Conservation (phyloP, 1,139 yeast genomes). For the Ogataea hybrid region DNA sequence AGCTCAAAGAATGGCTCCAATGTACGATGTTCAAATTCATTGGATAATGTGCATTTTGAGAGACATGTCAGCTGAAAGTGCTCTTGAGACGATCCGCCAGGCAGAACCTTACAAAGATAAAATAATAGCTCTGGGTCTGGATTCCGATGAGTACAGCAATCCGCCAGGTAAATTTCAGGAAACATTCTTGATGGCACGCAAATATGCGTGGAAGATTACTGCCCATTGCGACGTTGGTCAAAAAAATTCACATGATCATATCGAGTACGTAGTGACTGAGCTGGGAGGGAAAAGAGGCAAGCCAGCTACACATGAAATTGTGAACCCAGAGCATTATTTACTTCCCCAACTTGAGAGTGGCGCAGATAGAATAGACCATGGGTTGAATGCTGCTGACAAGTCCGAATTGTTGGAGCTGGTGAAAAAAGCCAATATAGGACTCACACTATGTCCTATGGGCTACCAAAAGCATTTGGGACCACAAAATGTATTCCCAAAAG, state of each 20-base stretch:
- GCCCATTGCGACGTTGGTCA: slow-evolving; percentile 78
- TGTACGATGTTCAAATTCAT: slow-evolving; percentile 15
- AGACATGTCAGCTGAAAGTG: slow-evolving; percentile 59
- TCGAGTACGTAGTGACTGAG: slow-evolving; percentile 15
- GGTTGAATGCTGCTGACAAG: slow-evolving; percentile 54
- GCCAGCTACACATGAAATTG: slow-evolving; percentile 11
- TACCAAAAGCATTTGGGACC: slow-evolving; percentile 56
- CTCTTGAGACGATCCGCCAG: slow-evolving; percentile 45
- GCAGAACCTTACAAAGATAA: slow-evolving; percentile 14
- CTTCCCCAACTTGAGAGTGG: slow-evolving; percentile 35
- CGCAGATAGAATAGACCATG: slow-evolving; percentile 70
- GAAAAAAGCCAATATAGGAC: slow-evolving; percentile 42
- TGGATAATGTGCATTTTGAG: slow-evolving; percentile 66
- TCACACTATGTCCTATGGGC: slow-evolving; percentile 69
- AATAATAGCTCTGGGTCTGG: slow-evolving; percentile 57
- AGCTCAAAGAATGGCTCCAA: slow-evolving; percentile 14
- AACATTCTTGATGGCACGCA: slow-evolving; percentile 36
- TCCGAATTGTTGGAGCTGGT: slow-evolving; percentile 49
- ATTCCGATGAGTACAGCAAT: slow-evolving; percentile 64
- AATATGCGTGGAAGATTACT: slow-evolving; percentile 45
- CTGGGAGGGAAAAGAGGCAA: slow-evolving; percentile 15
- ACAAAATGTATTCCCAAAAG: slow-evolving; percentile 52
- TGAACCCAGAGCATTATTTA: slow-evolving; percentile 16
- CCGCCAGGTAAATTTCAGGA: slow-evolving; percentile 52
- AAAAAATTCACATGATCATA: slow-evolving; percentile 15